Conservation (phyloP, 2,329 filamentous ascomycete genomes). For the Penicillium glabrum region DNA sequence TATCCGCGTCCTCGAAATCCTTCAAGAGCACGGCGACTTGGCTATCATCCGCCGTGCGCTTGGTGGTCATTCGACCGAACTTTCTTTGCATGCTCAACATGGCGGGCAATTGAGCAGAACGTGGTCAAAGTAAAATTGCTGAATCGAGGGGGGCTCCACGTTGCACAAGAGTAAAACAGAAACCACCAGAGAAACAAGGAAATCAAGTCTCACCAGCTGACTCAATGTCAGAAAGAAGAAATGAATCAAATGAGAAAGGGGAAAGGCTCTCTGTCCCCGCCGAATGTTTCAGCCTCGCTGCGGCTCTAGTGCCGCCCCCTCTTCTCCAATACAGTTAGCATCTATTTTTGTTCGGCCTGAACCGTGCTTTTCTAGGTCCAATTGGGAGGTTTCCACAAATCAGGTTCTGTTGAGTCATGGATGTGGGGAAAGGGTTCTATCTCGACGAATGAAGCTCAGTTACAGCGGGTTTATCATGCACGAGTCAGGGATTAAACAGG, state of each 20-base stretch:
- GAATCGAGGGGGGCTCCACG: background rate
- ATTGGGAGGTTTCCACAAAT: background rate
- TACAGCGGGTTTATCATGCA: background rate
- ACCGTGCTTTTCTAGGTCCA: background rate
- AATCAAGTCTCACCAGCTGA: background rate
- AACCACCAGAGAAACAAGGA: background rate
- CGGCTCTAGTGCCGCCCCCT: constrained; percentile 18
- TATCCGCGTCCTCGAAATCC: constrained; percentile 79
- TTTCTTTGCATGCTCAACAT: constrained; percentile 64
- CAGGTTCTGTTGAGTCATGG: background rate
- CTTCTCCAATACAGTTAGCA: background rate
- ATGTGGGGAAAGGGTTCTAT: background rate
- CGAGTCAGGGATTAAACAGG: background rate
- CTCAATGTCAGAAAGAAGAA: background rate
- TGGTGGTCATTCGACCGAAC: constrained; percentile 67
- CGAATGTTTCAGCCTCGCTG: constrained; percentile 21
- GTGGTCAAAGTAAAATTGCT: background rate
- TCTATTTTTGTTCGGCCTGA: constrained; percentile 8
- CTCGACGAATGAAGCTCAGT: background rate
- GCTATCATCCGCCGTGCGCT: constrained; percentile 71
- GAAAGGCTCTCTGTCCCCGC: background rate
- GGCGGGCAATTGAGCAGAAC: constrained; percentile 6
- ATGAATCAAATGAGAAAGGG: background rate
- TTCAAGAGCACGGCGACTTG: constrained; percentile 72
- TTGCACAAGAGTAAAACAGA: background rate